Evolutionary conservation across 805 yeast species (phyloP).

Genomic region (Dipodascopsis uninucleata): DNA sequence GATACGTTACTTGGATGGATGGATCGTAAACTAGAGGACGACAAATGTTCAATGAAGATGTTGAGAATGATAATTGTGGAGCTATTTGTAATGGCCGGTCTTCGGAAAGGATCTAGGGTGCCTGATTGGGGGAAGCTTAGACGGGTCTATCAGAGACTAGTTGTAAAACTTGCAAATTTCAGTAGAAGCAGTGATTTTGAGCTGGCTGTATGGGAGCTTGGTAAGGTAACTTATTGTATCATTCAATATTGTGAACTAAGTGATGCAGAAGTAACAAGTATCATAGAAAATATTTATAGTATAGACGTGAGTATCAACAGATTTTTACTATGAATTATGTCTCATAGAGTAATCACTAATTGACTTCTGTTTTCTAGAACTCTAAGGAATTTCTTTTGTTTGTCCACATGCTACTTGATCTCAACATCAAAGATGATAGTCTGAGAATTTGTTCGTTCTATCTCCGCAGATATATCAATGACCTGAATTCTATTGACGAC

Average conservation of each 20-base stretch:
- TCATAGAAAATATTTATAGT: slow-evolving; percentile 11
- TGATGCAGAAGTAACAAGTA: slow-evolving; percentile 3
- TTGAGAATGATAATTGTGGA: slow-evolving; percentile 10
- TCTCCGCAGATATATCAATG: slow-evolving; percentile 18
- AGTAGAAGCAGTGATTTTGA: neutral
- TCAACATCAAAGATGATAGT: neutral
- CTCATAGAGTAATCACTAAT: no score
- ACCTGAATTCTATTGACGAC: slow-evolving; percentile 3
- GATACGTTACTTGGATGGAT: slow-evolving; percentile 22
- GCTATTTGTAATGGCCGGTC: slow-evolving; percentile 34
- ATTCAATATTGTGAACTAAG: slow-evolving; percentile 14
- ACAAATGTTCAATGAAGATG: neutral
- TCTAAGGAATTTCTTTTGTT: slow-evolving; percentile 12
- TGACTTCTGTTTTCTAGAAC: neutral
- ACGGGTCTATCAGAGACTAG: slow-evolving; percentile 2
- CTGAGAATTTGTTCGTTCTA: slow-evolving; percentile 10
- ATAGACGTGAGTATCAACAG: neutral
- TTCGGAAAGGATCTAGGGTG: slow-evolving; percentile 40
- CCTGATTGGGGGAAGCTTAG: slow-evolving; percentile 32
- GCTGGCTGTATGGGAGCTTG: slow-evolving; percentile 13
- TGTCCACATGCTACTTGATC: slow-evolving; percentile 12
- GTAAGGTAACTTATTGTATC: slow-evolving; percentile 13
- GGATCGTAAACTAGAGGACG: slow-evolving; percentile 6
- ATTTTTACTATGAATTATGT: neutral
- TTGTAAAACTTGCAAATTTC: neutral